phyloP scores from a whole-genome alignment of 345 rosid species.

The Citrus mangshanensis region DNA sequence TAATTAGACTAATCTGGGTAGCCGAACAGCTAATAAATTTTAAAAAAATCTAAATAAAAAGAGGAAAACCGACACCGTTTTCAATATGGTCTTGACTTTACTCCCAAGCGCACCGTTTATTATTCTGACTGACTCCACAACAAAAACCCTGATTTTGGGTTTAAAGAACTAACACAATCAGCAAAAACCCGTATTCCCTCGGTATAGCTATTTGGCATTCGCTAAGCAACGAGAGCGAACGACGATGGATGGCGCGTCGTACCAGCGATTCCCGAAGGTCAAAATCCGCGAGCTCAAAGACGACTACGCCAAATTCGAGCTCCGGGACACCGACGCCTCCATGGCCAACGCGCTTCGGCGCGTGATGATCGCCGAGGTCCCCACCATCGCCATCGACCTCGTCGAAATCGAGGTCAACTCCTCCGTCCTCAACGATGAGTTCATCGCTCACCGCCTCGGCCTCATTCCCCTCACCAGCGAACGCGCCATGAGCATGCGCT shows the following conservation, averaged over 20 bases:
- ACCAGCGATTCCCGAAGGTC: constrained; percentile 86
- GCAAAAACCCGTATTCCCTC: not conserved
- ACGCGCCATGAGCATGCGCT: constrained; percentile 91
- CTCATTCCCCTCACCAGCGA: constrained; percentile 89
- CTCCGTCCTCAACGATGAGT: constrained; percentile 89
- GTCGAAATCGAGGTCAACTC: constrained; percentile 92
- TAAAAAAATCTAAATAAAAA: not conserved
- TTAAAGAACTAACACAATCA: not conserved
- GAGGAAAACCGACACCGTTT: not conserved
- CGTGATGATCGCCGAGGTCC: constrained; percentile 95
- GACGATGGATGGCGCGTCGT: constrained; percentile 63
- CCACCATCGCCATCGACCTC: constrained; percentile 92
- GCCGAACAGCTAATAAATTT: too few relatives aligned
- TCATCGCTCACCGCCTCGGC: constrained; percentile 93
- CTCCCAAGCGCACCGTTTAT: not conserved
- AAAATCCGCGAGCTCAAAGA: constrained; percentile 79
- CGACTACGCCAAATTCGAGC: constrained; percentile 86
- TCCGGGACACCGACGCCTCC: constrained; percentile 85
- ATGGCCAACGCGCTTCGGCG: constrained; percentile 97
- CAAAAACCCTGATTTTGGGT: not conserved
- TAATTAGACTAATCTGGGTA: not conserved
- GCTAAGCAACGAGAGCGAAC: not conserved
- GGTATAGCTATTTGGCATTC: not conserved
- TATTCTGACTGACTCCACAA: not conserved
- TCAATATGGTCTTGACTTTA: too few relatives aligned